These are phyloP conservation scores for Zarea fungicola DNA, from an alignment of 2,329 filamentous ascomycete species.

Conservation along the genomic window DNA sequence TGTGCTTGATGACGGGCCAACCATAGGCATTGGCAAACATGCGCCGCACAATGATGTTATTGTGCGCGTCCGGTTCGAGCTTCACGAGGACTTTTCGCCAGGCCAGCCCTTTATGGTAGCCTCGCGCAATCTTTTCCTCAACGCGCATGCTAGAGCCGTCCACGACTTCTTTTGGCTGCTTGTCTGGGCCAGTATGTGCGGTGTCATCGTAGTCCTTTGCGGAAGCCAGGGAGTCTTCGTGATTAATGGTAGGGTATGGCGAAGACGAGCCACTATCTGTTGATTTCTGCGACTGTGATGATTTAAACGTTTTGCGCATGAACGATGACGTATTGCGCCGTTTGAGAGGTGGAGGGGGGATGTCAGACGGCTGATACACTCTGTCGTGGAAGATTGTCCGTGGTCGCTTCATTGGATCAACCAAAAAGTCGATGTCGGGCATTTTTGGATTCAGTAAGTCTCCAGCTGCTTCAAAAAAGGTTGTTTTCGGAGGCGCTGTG, in stretches of 20 bases:
- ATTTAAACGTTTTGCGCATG: constrained; percentile 26
- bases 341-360: constrained; percentile 72
- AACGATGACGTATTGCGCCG: constrained; percentile 38
- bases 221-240: constrained; percentile 40
- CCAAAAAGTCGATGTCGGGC: constrained; percentile 73
- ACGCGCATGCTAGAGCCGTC: constrained; percentile 74
- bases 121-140: constrained; percentile 95
- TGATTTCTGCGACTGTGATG: constrained; percentile 19
- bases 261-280: constrained; percentile 28
- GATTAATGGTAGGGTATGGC: constrained; percentile 29
- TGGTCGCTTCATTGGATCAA: constrained; percentile 74
- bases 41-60: constrained; percentile 93
- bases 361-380: constrained; percentile 89
- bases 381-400: constrained; percentile 96
- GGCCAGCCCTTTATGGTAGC: constrained; percentile 84
- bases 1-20: constrained; percentile 93
- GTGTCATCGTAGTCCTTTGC: constrained; percentile 49
- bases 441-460: constrained; percentile 88
- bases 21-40: constrained; percentile 98
- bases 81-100: constrained; percentile 98
- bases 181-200: constrained; percentile 40
- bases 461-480: constrained; percentile 90
- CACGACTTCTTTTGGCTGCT: constrained; percentile 33
- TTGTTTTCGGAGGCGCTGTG: constrained; percentile 78
- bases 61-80: constrained; percentile 93